Percentiles rank a stretch among this genome's conserved stretches.
Conservation (phyloP, 371 early-diverging fungal genomes). For the Rhizopus arrhizus region DNA sequence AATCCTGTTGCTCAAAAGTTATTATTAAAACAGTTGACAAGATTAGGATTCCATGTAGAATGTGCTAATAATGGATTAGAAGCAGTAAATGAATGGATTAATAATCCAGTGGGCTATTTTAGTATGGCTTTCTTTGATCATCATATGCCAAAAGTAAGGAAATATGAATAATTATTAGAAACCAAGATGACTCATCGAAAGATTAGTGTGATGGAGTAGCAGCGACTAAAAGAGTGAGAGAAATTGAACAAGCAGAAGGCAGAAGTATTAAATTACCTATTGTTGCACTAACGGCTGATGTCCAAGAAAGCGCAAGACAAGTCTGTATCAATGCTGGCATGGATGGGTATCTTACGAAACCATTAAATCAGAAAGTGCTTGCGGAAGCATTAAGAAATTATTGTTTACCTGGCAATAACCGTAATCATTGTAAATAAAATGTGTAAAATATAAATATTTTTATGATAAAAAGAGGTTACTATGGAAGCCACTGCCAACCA, state of each 20-base stretch:
- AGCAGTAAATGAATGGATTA: constrained; percentile 42
- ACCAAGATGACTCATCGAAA: too few species aligned
- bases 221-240: constrained; percentile 42
- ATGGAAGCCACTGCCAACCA: not conserved
- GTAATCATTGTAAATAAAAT: not conserved
- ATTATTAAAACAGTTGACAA: constrained; percentile 44
- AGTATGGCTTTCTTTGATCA: constrained; percentile 51
- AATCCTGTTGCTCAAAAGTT: constrained; percentile 53
- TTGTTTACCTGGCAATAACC: constrained; percentile 10
- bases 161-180: not conserved
- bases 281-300: constrained; percentile 51
- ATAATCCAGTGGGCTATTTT: constrained; percentile 37
- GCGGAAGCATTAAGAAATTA: constrained; percentile 33
- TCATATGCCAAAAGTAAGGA: constrained; percentile 52
- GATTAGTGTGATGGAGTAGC: constrained; percentile 51
- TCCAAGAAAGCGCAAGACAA: constrained; percentile 51
- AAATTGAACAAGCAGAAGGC: constrained; percentile 30
- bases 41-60: constrained; percentile 44
- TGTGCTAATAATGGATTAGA: constrained; percentile 52
- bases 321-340: constrained; percentile 53
- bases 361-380: constrained; percentile 40
- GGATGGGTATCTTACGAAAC: constrained; percentile 51
- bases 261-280: constrained; percentile 30
- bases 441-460: not conserved
- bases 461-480: not conserved